These are phyloP conservation scores for Ophiocytium majus DNA, from an alignment of 352 stramenopile genomes.

Conservation along the genomic window DNA sequence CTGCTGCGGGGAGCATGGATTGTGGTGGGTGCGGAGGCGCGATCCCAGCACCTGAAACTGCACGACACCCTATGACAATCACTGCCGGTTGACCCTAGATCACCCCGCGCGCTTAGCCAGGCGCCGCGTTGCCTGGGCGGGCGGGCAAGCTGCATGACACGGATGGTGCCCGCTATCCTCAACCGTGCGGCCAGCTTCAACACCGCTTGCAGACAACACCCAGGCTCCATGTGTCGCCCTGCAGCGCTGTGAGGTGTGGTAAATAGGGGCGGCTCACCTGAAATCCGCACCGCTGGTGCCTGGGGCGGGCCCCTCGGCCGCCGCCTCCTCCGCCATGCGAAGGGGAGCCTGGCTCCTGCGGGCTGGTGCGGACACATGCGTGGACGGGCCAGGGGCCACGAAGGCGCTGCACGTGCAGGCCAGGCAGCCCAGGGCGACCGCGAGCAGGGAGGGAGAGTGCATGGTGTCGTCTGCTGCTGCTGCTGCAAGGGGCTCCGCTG, in stretches of 20 bases:
- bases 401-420: slow-evolving; percentile 22
- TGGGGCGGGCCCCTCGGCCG: slow-evolving; percentile 25
- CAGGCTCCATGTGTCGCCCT: too few relatives aligned
- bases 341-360: slow-evolving; percentile 18
- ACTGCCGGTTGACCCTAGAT: too few relatives aligned
- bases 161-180: not conserved
- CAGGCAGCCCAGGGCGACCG: slow-evolving; percentile 18
- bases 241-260: too few relatives aligned
- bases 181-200: not conserved
- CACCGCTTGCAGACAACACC: not conserved
- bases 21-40: too few relatives aligned
- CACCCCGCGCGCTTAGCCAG: too few relatives aligned
- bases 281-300: slow-evolving; percentile 44
- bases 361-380: not conserved
- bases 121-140: not conserved
- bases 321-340: slow-evolving; percentile 33
- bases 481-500: not conserved
- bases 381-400: slow-evolving; percentile 28
- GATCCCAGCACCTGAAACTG: too few relatives aligned
- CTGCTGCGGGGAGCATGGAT: too few relatives aligned
- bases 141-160: not conserved
- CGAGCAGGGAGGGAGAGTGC: not conserved
- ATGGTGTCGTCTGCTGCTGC: not conserved
- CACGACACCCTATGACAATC: too few relatives aligned
- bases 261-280: too few relatives aligned